Conservation (phyloP, 2,329 filamentous ascomycete genomes). For the Calonectria hawksworthii region DNA sequence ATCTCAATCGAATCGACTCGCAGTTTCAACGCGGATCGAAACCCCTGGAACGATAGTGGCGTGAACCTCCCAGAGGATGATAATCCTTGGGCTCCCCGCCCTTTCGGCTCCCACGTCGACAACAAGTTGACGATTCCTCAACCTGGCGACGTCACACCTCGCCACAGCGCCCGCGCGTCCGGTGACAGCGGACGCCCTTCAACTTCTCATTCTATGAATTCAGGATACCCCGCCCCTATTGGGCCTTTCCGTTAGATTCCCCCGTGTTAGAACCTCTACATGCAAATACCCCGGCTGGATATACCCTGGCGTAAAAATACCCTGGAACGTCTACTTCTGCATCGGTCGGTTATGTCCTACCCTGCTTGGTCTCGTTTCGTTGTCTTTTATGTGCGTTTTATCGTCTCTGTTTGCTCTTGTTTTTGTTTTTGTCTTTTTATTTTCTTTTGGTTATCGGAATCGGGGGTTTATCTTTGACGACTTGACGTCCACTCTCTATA, state of each 20-base stretch:
- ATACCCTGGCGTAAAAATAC: slow-evolving; percentile 76
- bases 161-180: slow-evolving; percentile 86
- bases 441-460: slow-evolving; percentile 44
- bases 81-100: slow-evolving; percentile 73
- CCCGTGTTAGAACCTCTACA: slow-evolving; percentile 61
- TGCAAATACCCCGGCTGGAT: slow-evolving; percentile 74
- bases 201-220: slow-evolving; percentile 94
- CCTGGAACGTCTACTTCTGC: slow-evolving; percentile 61
- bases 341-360: slow-evolving; percentile 62
- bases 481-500: slow-evolving; percentile 53
- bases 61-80: slow-evolving; percentile 95
- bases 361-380: slow-evolving; percentile 49
- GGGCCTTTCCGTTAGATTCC: slow-evolving; percentile 88
- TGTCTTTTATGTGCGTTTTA: slow-evolving; percentile 38
- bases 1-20: slow-evolving; percentile 96
- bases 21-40: slow-evolving; percentile 90
- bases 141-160: slow-evolving; percentile 85
- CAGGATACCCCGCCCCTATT: slow-evolving; percentile 95
- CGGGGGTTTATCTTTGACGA: slow-evolving; percentile 51
- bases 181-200: slow-evolving; percentile 93
- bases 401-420: slow-evolving; percentile 37
- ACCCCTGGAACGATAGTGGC: slow-evolving; percentile 98
- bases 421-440: slow-evolving; percentile 27
- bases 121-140: slow-evolving; percentile 75
- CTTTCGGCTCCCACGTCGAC: slow-evolving; percentile 75